A percentile compares a stretch with the other conserved stretches of the same genome.
Evolutionary conservation across 345 rosid genomes (phyloP).

Genomic region (Cardiospermum halicacabum): DNA sequence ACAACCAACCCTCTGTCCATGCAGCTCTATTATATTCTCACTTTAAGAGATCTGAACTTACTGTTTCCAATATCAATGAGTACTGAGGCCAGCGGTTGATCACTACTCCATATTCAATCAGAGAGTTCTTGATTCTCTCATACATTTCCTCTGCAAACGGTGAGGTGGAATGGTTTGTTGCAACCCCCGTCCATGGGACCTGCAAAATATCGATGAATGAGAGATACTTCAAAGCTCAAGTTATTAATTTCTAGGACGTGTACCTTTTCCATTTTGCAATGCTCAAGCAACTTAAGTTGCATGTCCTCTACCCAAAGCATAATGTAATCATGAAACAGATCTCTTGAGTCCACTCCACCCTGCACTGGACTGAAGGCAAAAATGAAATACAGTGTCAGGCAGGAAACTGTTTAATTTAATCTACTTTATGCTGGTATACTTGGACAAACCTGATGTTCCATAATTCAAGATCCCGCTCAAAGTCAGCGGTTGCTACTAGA

Average conservation of each 20-base stretch:
- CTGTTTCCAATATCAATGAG: conserved; percentile 79
- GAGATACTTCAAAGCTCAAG: background rate
- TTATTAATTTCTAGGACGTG: background rate
- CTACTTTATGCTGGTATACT: background rate
- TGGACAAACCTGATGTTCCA: conserved; percentile 79
- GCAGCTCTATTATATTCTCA: background rate
- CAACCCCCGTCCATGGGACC: conserved; percentile 87
- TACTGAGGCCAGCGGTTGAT: conserved; percentile 94
- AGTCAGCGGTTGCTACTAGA: conserved; percentile 75
- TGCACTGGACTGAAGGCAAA: conserved; percentile 59
- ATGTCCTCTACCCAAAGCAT: conserved; percentile 92
- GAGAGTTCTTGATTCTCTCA: conserved; percentile 67
- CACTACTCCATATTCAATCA: conserved; percentile 77
- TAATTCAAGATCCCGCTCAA: conserved; percentile 71
- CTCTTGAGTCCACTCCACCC: conserved; percentile 77
- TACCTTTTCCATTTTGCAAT: conserved; percentile 93
- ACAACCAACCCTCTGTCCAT: background rate
- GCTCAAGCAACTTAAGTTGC: conserved; percentile 84
- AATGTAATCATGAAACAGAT: conserved; percentile 73
- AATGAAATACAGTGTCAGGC: conserved; percentile 10
- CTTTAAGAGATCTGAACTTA: conserved; percentile 34
- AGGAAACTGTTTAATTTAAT: too few relatives aligned
- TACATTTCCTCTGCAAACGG: conserved; percentile 96
- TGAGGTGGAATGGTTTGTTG: conserved; percentile 82
- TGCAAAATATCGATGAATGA: conserved; percentile 26